These are phyloP conservation scores for Zygotorulaspora florentina DNA, from an alignment of 805 yeast genomes.

Conservation along the genomic window DNA sequence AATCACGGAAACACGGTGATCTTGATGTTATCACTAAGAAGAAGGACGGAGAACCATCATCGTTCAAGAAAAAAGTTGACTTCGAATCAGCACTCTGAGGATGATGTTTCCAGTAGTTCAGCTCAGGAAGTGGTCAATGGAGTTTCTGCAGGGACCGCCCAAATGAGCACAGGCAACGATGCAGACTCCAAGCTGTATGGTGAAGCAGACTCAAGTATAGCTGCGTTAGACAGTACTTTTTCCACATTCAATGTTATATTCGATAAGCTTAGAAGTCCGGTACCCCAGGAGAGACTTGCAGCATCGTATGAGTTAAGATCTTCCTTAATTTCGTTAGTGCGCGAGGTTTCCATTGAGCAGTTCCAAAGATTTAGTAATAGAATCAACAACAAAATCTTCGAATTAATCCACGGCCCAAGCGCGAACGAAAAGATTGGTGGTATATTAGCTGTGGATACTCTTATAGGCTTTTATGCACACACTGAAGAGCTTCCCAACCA, in stretches of 20 bases:
- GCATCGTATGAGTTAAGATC: conserved; percentile 71
- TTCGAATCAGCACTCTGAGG: conserved; percentile 22
- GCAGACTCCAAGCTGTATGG: conserved; percentile 19
- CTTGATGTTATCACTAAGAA: conserved; percentile 25
- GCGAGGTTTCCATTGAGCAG: conserved; percentile 80
- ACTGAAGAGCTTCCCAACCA: conserved; percentile 82
- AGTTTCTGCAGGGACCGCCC: conserved; percentile 15
- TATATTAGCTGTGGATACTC: conserved; percentile 80
- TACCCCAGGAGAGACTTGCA: conserved; percentile 34
- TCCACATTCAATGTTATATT: conserved; percentile 38
- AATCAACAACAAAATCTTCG: conserved; percentile 82
- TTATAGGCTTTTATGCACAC: conserved; percentile 79
- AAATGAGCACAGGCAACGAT: conserved; percentile 13
- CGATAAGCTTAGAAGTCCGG: conserved; percentile 36
- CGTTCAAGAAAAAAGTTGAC: conserved; percentile 23
- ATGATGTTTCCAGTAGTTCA: conserved; percentile 23
- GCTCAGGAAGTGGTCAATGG: conserved; percentile 18
- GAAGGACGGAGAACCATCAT: conserved; percentile 25
- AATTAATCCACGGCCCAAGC: conserved; percentile 72
- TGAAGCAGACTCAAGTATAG: conserved; percentile 20
- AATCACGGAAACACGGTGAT: not conserved
- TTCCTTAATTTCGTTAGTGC: conserved; percentile 65
- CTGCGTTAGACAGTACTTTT: conserved; percentile 27
- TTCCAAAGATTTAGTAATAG: conserved; percentile 77
- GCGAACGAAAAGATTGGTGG: conserved; percentile 79